Conservation (phyloP, 441 rosid genomes). For the Syzygium syzygioides region DNA sequence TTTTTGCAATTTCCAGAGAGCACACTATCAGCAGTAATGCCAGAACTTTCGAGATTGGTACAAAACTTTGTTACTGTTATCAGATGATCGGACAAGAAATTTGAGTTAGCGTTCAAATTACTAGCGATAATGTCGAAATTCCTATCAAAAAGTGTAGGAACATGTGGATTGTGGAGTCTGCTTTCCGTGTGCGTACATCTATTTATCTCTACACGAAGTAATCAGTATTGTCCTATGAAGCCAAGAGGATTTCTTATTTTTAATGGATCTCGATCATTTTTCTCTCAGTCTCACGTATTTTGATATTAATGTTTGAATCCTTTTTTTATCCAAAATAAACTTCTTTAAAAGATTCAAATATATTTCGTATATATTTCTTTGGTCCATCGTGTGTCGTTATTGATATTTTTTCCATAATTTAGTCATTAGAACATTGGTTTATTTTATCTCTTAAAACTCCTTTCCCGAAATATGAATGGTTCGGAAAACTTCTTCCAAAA, state of each 20-base stretch:
- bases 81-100: background rate
- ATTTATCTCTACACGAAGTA: background rate
- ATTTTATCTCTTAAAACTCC: background rate
- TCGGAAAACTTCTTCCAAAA: too few relatives aligned
- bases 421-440: background rate
- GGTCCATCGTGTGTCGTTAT: background rate
- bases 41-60: background rate
- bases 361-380: background rate
- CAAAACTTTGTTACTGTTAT: background rate
- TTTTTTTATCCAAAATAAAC: background rate
- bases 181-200: background rate
- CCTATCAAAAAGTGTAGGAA: background rate
- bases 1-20: background rate
- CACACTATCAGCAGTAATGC: background rate
- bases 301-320: background rate
- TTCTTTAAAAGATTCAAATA: background rate
- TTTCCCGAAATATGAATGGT: too few relatives aligned
- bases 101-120: background rate
- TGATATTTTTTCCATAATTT: background rate
- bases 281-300: background rate
- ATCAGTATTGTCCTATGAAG: background rate
- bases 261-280: background rate
- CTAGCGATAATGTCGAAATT: background rate
- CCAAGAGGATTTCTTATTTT: background rate
- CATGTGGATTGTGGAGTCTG: background rate